Base-by-base conservation (phyloP, 805 yeast species). In the Millerozyma miso region DNA sequence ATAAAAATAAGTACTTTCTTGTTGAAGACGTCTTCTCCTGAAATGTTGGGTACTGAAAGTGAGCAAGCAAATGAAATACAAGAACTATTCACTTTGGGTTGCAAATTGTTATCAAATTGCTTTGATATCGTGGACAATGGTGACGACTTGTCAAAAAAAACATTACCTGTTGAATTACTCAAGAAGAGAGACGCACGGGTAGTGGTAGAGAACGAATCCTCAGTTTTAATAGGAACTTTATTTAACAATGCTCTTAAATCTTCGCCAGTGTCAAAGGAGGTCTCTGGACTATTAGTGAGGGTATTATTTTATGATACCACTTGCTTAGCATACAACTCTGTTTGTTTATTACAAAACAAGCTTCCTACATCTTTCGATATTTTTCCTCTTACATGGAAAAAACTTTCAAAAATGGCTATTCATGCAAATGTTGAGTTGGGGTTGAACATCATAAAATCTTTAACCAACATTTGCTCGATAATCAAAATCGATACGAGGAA, bases 1-100 rank as follows among this genome's bases (percentile, higher is more conserved):
- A 74, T 79, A 36, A 75, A 74, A 40, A 58, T 79, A 3, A 75
- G 81, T 8, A 66, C 71, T 37, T 73, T 67, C 49, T 67, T 45
- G 12, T 33, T 45, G n/a, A 40, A 3, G 39, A 12, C 13, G 13
- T 16, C 19, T 16, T 19, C 3, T 10, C 33, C 40, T 8, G 33
- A 39, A 5, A 16, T 15, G 37, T 6, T 32, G 14, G n/a, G 10
- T 38, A 8, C 19, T 45, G n/a, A 16, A 8, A 5, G 8, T 20
- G 33, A 12, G 16, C 20, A 3, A 23, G 39, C 14, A 8, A 23
- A 33, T 2, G 31, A n/a, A 32, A 41, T 20, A 31, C 8, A 16
- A 37, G 40, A 15, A 13, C 40, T 19, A 19, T 14, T 23, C 26
- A 19, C n/a, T 15, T 29, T 5, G 14, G 42, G 38, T 10, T 29